Evolutionary conservation across 495 filamentous ascomycete genomes (phyloP), one percentile per base, ranked within the genome.

Genomic region (Durotheca rogersii): DNA sequence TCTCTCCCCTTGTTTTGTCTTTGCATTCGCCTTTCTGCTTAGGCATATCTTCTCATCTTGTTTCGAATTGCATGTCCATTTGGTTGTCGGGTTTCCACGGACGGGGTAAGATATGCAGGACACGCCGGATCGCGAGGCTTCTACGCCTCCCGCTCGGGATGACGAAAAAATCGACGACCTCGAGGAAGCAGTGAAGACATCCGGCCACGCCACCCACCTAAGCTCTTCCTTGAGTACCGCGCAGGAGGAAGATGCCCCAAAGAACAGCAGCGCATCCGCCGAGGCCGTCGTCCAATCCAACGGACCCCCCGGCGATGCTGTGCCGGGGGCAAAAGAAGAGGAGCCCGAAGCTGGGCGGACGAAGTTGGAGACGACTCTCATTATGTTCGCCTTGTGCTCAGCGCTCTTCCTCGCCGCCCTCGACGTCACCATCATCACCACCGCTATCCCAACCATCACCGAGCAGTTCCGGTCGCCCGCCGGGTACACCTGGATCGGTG

Each of bases 401-500:
- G 72, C 73, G 16, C 66, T 79, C 12, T 81, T 82, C 61, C 70
- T 84, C 18, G 73, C 78, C 4, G 75, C 78, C 0, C 70, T 84
- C 30, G 76, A 80, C 37, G 65, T 63, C 9, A 70, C 72, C 7
- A 77, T 78, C 44, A 60, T 78, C 31, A 68, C 70, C 0, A 78
- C 75, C 1, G 73, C 76, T 0, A 60, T 80, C 7, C 66, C 67
- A 5, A 81, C 78, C 0, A 88, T 89, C 47, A 78, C 81, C 1
- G 70, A 73, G 10, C 67, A 81, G 31, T 86, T 87, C 56, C 58
- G 80, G 31, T 80, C 83, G n/a, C 76, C 78, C 25, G 76, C 80
- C 41, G 82, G 81, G 6, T 89, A 86, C 62, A 85, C 82, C 23
- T 89, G 86, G 86, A 84, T 89, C 51, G 83, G 82, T 5, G 79